Conservation (phyloP, 495 filamentous ascomycete species). For the Neurospora sublineolata region DNA sequence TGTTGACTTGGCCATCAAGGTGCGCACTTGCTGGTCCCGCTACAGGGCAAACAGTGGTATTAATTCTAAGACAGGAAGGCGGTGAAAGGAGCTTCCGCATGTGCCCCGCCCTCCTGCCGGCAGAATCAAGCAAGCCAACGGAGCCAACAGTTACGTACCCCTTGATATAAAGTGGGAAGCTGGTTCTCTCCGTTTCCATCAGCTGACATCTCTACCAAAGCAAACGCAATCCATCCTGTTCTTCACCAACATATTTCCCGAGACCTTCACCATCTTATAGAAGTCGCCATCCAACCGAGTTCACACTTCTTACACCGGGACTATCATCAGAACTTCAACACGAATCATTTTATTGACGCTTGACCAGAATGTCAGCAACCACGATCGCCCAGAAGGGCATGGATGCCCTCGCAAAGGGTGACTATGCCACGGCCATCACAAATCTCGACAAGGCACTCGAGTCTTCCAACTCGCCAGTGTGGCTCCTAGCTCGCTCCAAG, state of each 20-base stretch:
- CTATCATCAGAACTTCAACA: background rate
- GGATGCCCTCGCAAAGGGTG: conserved; percentile 48
- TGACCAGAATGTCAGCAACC: conserved; percentile 17
- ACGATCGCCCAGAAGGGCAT: conserved; percentile 26
- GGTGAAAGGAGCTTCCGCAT: background rate
- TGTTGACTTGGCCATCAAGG: background rate
- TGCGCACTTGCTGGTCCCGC: background rate
- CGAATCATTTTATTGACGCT: background rate
- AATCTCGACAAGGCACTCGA: conserved; percentile 69
- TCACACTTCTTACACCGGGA: background rate
- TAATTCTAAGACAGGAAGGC: background rate
- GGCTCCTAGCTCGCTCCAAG: conserved; percentile 80
- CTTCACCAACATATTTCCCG: background rate
- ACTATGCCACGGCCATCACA: conserved; percentile 56
- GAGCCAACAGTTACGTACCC: background rate
- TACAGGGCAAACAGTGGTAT: background rate
- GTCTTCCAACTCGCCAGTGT: conserved; percentile 57
- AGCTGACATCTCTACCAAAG: background rate
- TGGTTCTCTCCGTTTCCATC: background rate
- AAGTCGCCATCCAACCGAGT: background rate
- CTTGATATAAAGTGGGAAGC: background rate
- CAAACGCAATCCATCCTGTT: background rate
- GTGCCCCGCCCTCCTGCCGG: background rate
- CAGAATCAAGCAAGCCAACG: background rate
- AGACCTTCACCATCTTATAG: background rate